phyloP scores from a whole-genome alignment of 345 rosid genomes.

The Rubroshorea leprosula region DNA sequence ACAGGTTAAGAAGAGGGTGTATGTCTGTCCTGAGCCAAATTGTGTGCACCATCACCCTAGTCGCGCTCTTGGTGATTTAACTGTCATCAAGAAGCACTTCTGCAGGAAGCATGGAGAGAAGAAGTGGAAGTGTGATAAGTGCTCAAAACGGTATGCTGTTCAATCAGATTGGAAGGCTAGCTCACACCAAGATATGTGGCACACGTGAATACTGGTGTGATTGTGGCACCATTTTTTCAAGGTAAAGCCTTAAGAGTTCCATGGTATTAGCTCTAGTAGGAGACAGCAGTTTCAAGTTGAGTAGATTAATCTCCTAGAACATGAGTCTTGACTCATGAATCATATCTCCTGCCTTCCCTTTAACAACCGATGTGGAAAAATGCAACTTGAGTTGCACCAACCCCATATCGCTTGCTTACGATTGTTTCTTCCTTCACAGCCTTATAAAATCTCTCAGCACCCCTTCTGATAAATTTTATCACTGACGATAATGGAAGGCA shows the following conservation, averaged over 20 bases:
- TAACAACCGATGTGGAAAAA: too few relatives aligned
- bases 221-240: conserved; percentile 53
- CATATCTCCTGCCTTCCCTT: too few relatives aligned
- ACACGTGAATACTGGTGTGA: conserved; percentile 71
- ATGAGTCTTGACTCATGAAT: too few relatives aligned
- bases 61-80: conserved; percentile 72
- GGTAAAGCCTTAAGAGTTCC: conserved; percentile 23
- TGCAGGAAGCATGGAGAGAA: conserved; percentile 62
- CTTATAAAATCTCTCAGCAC: too few relatives aligned
- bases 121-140: conserved; percentile 65
- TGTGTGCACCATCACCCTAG: conserved; percentile 73
- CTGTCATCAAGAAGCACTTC: conserved; percentile 79
- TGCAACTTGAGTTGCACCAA: too few relatives aligned
- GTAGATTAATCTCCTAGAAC: too few relatives aligned
- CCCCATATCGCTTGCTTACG: too few relatives aligned
- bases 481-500: too few relatives aligned
- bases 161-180: conserved; percentile 86
- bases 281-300: too few relatives aligned
- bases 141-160: conserved; percentile 62
- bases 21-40: conserved; percentile 66
- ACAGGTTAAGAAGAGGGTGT: conserved; percentile 58
- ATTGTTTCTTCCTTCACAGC: too few relatives aligned
- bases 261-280: too few relatives aligned
- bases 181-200: conserved; percentile 70
- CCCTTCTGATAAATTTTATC: too few relatives aligned